Evolutionary conservation across 2,329 filamentous ascomycete genomes (phyloP).

Genomic region (Botrytis squamosa): DNA sequence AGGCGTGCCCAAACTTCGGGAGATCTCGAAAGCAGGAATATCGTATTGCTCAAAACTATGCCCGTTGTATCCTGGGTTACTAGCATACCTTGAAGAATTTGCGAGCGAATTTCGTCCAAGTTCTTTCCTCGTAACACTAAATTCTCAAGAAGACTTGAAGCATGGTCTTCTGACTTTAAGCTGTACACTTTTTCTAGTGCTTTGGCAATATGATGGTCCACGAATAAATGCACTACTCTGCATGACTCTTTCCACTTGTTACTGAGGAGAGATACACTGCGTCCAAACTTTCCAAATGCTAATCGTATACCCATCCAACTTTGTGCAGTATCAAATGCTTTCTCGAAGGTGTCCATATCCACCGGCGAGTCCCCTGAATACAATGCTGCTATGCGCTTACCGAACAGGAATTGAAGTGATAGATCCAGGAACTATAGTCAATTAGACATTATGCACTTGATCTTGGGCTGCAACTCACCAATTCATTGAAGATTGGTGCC

Average conservation of each 20-base stretch:
- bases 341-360: neutral
- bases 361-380: neutral
- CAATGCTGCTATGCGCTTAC: neutral
- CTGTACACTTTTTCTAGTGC: neutral
- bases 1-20: neutral
- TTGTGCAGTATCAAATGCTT: constrained; percentile 11
- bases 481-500: neutral
- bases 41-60: constrained; percentile 13
- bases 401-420: constrained; percentile 17
- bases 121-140: neutral
- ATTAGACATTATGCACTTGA: neutral
- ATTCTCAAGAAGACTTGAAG: neutral
- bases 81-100: constrained; percentile 16
- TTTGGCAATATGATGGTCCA: constrained; percentile 3
- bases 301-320: constrained; percentile 14
- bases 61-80: constrained; percentile 15
- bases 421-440: constrained; percentile 8
- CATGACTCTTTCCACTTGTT: neutral
- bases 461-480: neutral
- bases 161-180: neutral
- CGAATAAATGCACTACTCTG: constrained; percentile 7
- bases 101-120: neutral
- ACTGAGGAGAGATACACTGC: neutral
- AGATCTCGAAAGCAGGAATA: constrained; percentile 3
- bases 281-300: constrained; percentile 1